Evolutionary conservation across 2,329 filamentous ascomycete genomes (phyloP).

Genomic region (Diaporthe vaccinii): DNA sequence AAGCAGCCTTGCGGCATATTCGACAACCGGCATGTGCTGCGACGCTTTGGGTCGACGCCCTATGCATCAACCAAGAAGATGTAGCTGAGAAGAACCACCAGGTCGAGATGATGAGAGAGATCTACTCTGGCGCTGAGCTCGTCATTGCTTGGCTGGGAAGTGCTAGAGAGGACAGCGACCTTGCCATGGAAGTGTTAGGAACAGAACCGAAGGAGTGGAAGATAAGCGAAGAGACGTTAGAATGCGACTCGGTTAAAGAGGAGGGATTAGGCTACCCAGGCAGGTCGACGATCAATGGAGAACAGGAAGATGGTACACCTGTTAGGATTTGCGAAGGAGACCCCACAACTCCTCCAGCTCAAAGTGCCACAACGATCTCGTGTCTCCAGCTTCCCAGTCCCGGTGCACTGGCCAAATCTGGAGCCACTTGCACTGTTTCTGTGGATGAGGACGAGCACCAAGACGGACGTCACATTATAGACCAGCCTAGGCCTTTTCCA

Average conservation of each 20-base stretch:
- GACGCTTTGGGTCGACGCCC: not conserved
- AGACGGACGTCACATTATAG: no score
- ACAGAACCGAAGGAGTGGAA: not conserved
- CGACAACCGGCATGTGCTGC: not conserved
- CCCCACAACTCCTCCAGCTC: not conserved
- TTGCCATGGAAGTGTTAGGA: not conserved
- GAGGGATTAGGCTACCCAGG: not conserved
- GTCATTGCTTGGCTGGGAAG: conserved; percentile 11
- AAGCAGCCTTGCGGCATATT: not conserved
- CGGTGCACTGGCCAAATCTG: not conserved
- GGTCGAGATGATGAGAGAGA: conserved; percentile 19
- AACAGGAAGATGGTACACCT: not conserved
- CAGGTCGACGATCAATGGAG: not conserved
- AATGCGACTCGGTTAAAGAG: not conserved
- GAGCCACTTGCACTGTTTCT: not conserved
- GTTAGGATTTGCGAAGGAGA: fast-evolving
- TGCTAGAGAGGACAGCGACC: not conserved
- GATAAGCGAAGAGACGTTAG: not conserved
- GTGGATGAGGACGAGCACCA: not conserved
- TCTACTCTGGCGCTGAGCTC: not conserved
- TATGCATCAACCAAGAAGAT: conserved; percentile 4
- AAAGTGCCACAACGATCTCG: no score
- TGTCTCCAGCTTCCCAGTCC: not conserved
- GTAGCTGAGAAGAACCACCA: not conserved
- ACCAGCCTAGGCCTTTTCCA: no score